Conservation (phyloP, 176 grass and related monocot species). For the Guadua angustifolia region DNA sequence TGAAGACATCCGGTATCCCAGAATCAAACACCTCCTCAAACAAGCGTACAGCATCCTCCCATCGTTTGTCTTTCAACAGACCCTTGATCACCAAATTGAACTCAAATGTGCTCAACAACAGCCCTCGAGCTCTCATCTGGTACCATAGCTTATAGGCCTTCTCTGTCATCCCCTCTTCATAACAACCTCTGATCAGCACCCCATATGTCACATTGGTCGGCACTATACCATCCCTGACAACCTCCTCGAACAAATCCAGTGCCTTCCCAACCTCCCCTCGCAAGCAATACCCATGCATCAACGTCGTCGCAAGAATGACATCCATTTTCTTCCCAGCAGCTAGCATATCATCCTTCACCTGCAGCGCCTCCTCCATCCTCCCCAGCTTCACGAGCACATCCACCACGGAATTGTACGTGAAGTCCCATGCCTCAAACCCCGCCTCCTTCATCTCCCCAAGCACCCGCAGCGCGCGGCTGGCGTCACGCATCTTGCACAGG, state of each 20-base stretch:
- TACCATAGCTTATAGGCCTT: conserved; percentile 62
- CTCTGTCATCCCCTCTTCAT: conserved; percentile 54
- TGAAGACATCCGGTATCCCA: conserved; percentile 54
- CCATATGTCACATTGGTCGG: conserved; percentile 61
- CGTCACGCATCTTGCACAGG: conserved; percentile 57
- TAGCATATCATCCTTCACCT: conserved; percentile 65
- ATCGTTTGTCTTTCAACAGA: conserved; percentile 62
- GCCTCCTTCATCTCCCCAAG: conserved; percentile 55
- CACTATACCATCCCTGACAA: conserved; percentile 44
- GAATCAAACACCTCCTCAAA: conserved; percentile 52
- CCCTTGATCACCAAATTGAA: conserved; percentile 63
- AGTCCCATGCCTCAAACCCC: conserved; percentile 49
- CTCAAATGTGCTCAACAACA: conserved; percentile 45
- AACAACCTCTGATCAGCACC: conserved; percentile 71
- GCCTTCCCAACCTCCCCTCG: conserved; percentile 56
- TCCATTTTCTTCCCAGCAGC: conserved; percentile 53
- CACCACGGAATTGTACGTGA: conserved; percentile 48
- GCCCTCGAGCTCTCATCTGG: conserved; percentile 65
- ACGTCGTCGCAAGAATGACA: conserved; percentile 50
- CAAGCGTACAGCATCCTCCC: conserved; percentile 59
- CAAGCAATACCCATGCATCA: conserved; percentile 77
- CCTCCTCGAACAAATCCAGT: conserved; percentile 57
- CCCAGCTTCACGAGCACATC: conserved; percentile 61
- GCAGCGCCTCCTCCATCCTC: conserved; percentile 65
- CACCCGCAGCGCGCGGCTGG: conserved; percentile 40